Evolutionary conservation across 83 land plant genomes (phyloP).

Genomic region (Picea engelmannii): DNA sequence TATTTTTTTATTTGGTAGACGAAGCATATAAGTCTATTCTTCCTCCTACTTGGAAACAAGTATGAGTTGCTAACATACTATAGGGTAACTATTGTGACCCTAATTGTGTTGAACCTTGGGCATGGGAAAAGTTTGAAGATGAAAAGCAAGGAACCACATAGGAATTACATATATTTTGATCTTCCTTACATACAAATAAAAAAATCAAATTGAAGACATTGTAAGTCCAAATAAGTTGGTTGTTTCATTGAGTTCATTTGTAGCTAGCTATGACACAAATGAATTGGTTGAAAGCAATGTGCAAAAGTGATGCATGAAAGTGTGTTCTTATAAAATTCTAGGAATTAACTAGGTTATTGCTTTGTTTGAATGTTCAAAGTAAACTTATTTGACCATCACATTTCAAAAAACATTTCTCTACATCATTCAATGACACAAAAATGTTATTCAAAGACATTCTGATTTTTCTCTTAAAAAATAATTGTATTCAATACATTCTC

Average conservation of each 20-base stretch:
- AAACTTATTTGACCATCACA: too few species aligned
- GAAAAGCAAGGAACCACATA: constrained; percentile 55
- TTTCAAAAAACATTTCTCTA: too few species aligned
- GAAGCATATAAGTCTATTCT: constrained; percentile 87
- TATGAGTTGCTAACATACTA: constrained; percentile 86
- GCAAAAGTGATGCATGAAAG: constrained; percentile 26
- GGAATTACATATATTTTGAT: constrained; percentile 89
- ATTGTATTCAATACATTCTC: too few species aligned
- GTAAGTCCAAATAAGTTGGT: constrained; percentile 89
- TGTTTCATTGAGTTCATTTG: constrained; percentile 95
- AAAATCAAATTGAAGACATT: constrained; percentile 90
- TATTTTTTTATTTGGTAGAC: constrained; percentile 50
- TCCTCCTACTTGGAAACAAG: constrained; percentile 92
- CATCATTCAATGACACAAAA: too few species aligned
- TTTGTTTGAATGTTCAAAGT: too few species aligned
- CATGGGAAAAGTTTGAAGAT: constrained; percentile 94
- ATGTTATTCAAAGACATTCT: too few species aligned
- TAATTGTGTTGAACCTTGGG: constrained; percentile 99
- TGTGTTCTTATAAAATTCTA: too few species aligned
- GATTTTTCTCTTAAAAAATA: too few species aligned
- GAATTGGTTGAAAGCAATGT: constrained; percentile 84
- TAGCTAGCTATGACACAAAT: constrained; percentile 89
- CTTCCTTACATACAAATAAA: constrained; percentile 89
- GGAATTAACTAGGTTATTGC: too few species aligned
- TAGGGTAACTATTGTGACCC: constrained; percentile 99